Base-by-base conservation (phyloP, 768 basidiomycete genomes). In the Trametes cinnabarina region DNA sequence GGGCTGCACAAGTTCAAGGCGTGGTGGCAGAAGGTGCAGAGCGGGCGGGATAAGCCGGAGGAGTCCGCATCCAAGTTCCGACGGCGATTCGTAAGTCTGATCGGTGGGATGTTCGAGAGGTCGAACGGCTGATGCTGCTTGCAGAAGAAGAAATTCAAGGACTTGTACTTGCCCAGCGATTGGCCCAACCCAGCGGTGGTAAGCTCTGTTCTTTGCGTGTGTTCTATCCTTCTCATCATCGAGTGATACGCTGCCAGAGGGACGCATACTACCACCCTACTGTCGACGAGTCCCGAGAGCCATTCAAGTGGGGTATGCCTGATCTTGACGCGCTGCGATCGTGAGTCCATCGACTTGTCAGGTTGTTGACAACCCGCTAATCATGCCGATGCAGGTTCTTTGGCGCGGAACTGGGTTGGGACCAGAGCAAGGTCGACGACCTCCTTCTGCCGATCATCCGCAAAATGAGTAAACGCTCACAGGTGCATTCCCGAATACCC, bases 291-390 rank as follows among this genome's bases (percentile, higher is more conserved):
- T 96, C 94, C 0, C 87, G 94, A 54, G 95, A 98, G 61, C 87
- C 90, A 0, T 98, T 99, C 71, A 92, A 93, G 66, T 99, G 96
- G 96, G 94, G 92, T 4, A 76, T 94, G 61, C 93, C 95, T n/a
- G 97, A 98, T 69, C 82, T 99, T 2, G 93, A 97, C 68, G 94
- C 88, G 3, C 81, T 99, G 52, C 85, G 94, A 61, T 73, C 80
- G 92, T 95, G 69, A 54, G 84, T 74, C 19, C 22, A 15, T 25
- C 15, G 1, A n/a, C n/a, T n/a, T n/a, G n/a, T n/a, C n/a, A n/a
- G n/a, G n/a, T n/a, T n/a, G n/a, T n/a, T n/a, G n/a, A n/a, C n/a
- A n/a, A n/a, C n/a, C n/a, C n/a, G n/a, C n/a, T n/a, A n/a, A n/a
- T n/a, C n/a, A n/a, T n/a, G n/a, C n/a, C n/a, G n/a, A n/a, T 15